A percentile compares a stretch with the other conserved stretches of the same genome.
These are phyloP conservation scores for Cryptococcus sp. DNA, from an alignment of 1,284 basidiomycete genomes.

Conservation along the genomic window DNA sequence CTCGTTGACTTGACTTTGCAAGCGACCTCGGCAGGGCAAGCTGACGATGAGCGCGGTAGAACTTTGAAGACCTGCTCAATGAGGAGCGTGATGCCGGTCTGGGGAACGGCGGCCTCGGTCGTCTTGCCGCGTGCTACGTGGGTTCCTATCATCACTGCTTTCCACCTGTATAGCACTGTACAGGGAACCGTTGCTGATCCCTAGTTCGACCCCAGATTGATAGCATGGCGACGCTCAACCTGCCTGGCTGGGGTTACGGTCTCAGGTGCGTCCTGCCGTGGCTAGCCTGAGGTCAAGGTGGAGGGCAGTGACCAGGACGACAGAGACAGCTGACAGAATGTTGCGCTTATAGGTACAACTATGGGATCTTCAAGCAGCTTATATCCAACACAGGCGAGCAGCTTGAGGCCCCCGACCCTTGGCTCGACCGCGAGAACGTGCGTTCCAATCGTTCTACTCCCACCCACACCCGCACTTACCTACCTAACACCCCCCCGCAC, in stretches of 20 bases:
- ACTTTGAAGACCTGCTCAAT: constrained; percentile 77
- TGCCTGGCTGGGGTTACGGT: constrained; percentile 85
- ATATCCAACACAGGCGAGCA: constrained; percentile 68
- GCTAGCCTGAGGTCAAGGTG: too few relatives aligned
- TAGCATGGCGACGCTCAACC: constrained; percentile 65
- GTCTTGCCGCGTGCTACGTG: constrained; percentile 89
- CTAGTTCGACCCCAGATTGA: constrained; percentile 41
- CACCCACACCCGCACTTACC: background rate
- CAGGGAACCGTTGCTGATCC: constrained; percentile 4
- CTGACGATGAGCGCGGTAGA: constrained; percentile 33
- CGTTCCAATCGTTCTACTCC: constrained; percentile 5
- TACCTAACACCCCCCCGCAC: background rate
- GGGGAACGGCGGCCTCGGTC: constrained; percentile 78
- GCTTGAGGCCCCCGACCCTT: constrained; percentile 88
- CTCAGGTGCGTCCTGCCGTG: constrained; percentile 48
- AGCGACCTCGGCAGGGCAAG: constrained; percentile 6
- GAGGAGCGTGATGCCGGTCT: constrained; percentile 85
- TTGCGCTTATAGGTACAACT: constrained; percentile 65
- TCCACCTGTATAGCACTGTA: background rate
- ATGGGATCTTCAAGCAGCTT: constrained; percentile 92
- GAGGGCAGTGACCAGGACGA: background rate
- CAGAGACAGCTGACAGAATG: constrained; percentile 7
- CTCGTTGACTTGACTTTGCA: background rate
- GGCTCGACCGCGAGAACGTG: constrained; percentile 78
- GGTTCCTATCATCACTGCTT: constrained; percentile 1